Conservation (phyloP, 805 yeast genomes). For the Saccharomycopsis fibuligera region DNA sequence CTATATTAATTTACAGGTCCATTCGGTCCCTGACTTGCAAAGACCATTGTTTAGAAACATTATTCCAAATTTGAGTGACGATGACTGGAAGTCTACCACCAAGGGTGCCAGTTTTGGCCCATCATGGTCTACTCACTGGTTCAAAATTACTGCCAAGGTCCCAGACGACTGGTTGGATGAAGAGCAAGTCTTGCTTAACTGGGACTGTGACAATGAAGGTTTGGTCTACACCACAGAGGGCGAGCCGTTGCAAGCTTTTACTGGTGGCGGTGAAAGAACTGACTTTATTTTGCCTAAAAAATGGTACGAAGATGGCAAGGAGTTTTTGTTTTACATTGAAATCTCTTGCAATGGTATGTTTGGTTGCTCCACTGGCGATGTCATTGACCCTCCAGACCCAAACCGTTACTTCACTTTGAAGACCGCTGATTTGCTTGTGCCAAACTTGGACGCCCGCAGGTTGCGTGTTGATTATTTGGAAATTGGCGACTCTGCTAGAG, state of each 20-base stretch:
- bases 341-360: slow-evolving; percentile 94
- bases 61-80: slow-evolving; percentile 39
- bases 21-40: slow-evolving; percentile 63
- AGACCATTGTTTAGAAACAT: slow-evolving; percentile 62
- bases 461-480: slow-evolving; percentile 80
- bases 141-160: slow-evolving; percentile 56
- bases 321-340: slow-evolving; percentile 73
- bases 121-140: slow-evolving; percentile 97
- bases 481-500: slow-evolving; percentile 87
- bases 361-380: slow-evolving; percentile 60
- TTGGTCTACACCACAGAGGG: slow-evolving; percentile 65
- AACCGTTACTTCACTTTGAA: slow-evolving; percentile 63
- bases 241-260: slow-evolving; percentile 72
- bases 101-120: slow-evolving; percentile 85
- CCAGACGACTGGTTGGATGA: slow-evolving; percentile 47
- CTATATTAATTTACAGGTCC: slow-evolving; percentile 53
- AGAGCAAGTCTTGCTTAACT: slow-evolving; percentile 59
- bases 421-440: slow-evolving; percentile 73
- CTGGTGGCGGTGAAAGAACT: slow-evolving; percentile 77
- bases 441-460: slow-evolving; percentile 74
- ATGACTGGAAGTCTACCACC: slow-evolving; percentile 48
- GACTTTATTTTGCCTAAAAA: slow-evolving; percentile 61
- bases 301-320: slow-evolving; percentile 42
- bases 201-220: slow-evolving; percentile 87
- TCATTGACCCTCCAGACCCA: slow-evolving; percentile 62